These are phyloP conservation scores for Linnemannia schmuckeri DNA, from an alignment of 192 early-diverging fungal species.

Conservation along the genomic window DNA sequence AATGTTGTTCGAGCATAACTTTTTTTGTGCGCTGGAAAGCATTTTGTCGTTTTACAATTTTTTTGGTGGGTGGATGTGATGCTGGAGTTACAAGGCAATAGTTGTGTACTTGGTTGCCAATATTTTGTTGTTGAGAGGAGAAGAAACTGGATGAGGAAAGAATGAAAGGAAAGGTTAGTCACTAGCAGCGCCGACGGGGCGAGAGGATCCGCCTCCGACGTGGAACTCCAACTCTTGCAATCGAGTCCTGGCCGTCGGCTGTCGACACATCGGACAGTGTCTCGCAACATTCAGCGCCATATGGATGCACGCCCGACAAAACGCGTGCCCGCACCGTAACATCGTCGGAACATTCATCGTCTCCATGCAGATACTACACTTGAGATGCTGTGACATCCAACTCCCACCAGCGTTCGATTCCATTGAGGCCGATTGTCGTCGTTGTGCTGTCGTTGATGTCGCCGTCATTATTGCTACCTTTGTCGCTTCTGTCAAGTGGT, in stretches of 20 bases:
- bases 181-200: not conserved
- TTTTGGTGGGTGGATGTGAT: not conserved
- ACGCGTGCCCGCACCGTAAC: constrained; percentile 32
- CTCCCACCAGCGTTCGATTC: not conserved
- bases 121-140: not conserved
- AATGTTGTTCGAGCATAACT: not conserved
- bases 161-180: not conserved
- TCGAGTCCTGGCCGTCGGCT: constrained; percentile 1
- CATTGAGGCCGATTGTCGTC: not conserved
- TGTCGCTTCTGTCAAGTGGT: not conserved
- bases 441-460: not conserved
- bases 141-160: not conserved
- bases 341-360: constrained; percentile 26
- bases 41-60: constrained; percentile 11
- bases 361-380: constrained; percentile 39
- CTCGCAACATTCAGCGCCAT: constrained; percentile 17
- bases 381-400: constrained; percentile 21
- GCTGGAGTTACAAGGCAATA: not conserved
- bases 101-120: not conserved
- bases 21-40: constrained; percentile 3
- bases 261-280: constrained; percentile 36
- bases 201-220: not conserved
- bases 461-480: not conserved
- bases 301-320: constrained; percentile 27
- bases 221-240: constrained; percentile 27